Percentiles rank a stretch among this genome's conserved stretches.
phyloP scores from a whole-genome alignment of 768 basidiomycete species.

The Galerina marginata region DNA sequence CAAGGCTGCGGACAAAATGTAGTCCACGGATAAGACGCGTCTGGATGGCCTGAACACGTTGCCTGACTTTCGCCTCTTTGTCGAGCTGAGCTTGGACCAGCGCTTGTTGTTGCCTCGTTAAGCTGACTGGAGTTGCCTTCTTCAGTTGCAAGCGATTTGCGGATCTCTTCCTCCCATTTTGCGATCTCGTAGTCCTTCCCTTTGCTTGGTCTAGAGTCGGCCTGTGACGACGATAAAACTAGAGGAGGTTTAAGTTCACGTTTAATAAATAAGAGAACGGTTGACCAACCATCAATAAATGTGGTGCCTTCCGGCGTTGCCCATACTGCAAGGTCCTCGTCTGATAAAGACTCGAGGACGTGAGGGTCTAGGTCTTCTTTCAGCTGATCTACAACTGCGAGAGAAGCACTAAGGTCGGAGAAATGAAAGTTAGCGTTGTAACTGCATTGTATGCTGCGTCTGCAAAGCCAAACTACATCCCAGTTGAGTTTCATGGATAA shows the following conservation, averaged over 20 bases:
- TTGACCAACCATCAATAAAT: slow-evolving; percentile 74
- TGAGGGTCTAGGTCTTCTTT: slow-evolving; percentile 65
- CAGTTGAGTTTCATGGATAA: neutral
- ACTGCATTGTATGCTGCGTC: slow-evolving; percentile 79
- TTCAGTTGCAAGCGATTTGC: slow-evolving; percentile 84
- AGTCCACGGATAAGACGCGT: slow-evolving; percentile 68
- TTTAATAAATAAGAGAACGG: slow-evolving; percentile 1
- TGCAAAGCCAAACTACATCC: slow-evolving; percentile 48
- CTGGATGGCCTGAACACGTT: slow-evolving; percentile 60
- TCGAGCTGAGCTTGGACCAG: slow-evolving; percentile 84
- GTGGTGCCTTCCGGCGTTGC: slow-evolving; percentile 80
- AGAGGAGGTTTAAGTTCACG: neutral
- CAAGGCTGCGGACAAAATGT: slow-evolving; percentile 67
- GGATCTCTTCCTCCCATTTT: slow-evolving; percentile 95
- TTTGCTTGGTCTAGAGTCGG: slow-evolving; percentile 58
- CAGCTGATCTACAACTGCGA: slow-evolving; percentile 70
- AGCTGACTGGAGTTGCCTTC: slow-evolving; percentile 57
- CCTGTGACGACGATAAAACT: slow-evolving; percentile 73
- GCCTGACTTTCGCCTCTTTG: slow-evolving; percentile 76
- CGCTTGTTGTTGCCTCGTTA: slow-evolving; percentile 87
- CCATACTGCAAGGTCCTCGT: slow-evolving; percentile 85
- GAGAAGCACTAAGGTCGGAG: slow-evolving; percentile 72
- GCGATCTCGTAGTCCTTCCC: slow-evolving; percentile 90
- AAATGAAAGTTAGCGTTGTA: slow-evolving; percentile 81
- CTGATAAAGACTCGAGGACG: slow-evolving; percentile 65